A percentile compares a stretch with the other conserved stretches of the same genome.
Evolutionary conservation across 2,329 filamentous ascomycete genomes (phyloP).

Genomic region (Sporothrix variecibatus): DNA sequence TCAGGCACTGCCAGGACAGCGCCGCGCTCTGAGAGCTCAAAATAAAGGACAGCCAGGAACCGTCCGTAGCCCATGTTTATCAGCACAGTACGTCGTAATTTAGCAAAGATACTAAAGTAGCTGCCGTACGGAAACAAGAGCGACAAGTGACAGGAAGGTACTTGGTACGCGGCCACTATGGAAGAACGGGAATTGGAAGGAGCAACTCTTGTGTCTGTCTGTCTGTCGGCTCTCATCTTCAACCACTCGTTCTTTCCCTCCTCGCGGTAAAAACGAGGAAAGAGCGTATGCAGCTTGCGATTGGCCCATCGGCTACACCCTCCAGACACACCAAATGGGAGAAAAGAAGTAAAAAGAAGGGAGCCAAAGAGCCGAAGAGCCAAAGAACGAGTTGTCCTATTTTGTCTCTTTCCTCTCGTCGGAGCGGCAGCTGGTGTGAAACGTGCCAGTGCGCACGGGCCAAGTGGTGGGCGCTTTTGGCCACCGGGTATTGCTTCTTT

Average conservation of each 20-base stretch:
- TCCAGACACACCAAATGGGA: background rate
- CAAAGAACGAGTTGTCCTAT: background rate
- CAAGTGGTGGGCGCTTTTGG: background rate
- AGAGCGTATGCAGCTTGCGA: background rate
- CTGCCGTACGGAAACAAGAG: constrained; percentile 11
- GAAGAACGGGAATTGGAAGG: constrained; percentile 27
- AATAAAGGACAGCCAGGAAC: background rate
- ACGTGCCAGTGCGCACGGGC: constrained; percentile 27
- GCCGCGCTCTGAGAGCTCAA: background rate
- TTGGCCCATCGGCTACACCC: background rate
- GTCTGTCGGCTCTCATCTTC: background rate
- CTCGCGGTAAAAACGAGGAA: background rate
- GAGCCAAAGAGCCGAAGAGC: background rate
- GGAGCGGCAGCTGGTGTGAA: constrained; percentile 30
- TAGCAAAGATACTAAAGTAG: background rate
- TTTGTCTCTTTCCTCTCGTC: background rate
- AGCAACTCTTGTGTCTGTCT: constrained; percentile 2
- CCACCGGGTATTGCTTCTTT: background rate
- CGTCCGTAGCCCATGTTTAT: background rate
- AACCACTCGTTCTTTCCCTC: background rate
- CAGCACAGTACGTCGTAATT: background rate
- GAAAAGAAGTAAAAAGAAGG: background rate
- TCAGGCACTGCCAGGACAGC: background rate
- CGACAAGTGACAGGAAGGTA: background rate
- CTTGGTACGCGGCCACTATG: constrained; percentile 24